Evolutionary conservation across 1,284 basidiomycete genomes (phyloP), one percentile per base, ranked within the genome.

Genomic region (Ganoderma sp.): DNA sequence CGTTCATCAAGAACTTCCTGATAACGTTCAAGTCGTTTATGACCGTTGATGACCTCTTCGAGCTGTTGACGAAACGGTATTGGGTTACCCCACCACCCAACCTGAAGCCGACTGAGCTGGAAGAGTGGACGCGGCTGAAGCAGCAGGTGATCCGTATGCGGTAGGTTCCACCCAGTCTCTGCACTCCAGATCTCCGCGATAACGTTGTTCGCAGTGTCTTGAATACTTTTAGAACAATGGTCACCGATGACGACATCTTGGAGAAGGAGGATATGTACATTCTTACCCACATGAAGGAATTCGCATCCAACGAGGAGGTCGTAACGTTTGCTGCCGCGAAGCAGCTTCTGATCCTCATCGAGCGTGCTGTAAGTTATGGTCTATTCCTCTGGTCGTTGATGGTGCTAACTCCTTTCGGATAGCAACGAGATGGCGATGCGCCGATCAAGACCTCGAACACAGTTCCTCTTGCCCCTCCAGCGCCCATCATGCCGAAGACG

Each of bases 21-120:
- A 93, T 98, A 87, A 99, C 98, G 0, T 98, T 96, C 84, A 95
- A 97, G 74, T 97, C 96, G 0, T 99, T 99, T 79, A 96, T 95
- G 17, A 92, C 91, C 1, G 84, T 95, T 22, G 87, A 95, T 66
- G 92, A 96, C 68, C 82, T 99, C 28, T 91, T 99, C 68, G 90
- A 95, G 64, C 83, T 95, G n/a, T 87, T 99, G 34, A 87, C 94
- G 12, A 85, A 88, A 67, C 90, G 98, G 7, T 99, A 96, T 81
- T 87, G 87, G 74, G 91, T 98, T 54, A 82, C 88, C 58, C 85
- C 93, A 15, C 98, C 97, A 0, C 83, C 87, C 0, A 90, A 87
- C 12, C 79, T 99, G 22, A 84, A 82, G 6, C 80, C 84, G 0
- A 78, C 84, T 1, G 92, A 99, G 78, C 79, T 86, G 22, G 87